Evolutionary conservation across 257 asterid species (phyloP), one percentile per base, ranked within the genome.

Genomic region (Capsicum baccatum): DNA sequence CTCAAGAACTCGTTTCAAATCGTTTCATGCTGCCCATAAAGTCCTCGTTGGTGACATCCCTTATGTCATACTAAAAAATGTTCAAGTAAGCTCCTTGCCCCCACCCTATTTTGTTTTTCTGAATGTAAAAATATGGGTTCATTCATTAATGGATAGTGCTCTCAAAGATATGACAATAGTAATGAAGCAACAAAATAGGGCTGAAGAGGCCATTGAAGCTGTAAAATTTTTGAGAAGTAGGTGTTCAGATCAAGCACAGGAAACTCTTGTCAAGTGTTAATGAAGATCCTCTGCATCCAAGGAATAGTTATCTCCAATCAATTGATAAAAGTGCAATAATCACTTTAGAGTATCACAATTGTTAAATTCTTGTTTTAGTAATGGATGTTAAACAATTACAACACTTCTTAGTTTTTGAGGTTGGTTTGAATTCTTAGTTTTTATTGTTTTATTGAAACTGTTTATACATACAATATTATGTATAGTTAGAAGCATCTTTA

Each of bases 151-250:
- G 47, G 99, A 96, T 55, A 96, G 99, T 84, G 99, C 99, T 82
- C 91, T 97, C 17, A 97, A 97, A 85, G 99, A 97, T 66, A 97
- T 97, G 99, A 98, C 99, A 1, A 94, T 97, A 67, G 99, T 97
- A 10, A 97, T 97, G 99, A 97, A 97, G 89, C 99, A 97, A 88
- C 99, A 93, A 73, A 97, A 97, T 81, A 82, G 99, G 89, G 97
- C 99, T 1, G 99, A 94, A 35, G 99, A 97, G 83, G 99, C 99
- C 68, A 87, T 97, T 55, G 99, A 97, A 83, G 99, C 99, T 5
- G 94, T 97, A 56, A 97, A 95, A 83, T 94, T 97, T 1, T 80
- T 97, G 73, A 92, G 99, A 76, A 83, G 84, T 66, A 91, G 98
- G 52, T 97, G 99, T 81, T 94, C 98, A 1, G 98, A 95, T 82